These are phyloP conservation scores for Trichoderma brevicompactum DNA, from an alignment of 2,329 filamentous ascomycete genomes.

Conservation along the genomic window DNA sequence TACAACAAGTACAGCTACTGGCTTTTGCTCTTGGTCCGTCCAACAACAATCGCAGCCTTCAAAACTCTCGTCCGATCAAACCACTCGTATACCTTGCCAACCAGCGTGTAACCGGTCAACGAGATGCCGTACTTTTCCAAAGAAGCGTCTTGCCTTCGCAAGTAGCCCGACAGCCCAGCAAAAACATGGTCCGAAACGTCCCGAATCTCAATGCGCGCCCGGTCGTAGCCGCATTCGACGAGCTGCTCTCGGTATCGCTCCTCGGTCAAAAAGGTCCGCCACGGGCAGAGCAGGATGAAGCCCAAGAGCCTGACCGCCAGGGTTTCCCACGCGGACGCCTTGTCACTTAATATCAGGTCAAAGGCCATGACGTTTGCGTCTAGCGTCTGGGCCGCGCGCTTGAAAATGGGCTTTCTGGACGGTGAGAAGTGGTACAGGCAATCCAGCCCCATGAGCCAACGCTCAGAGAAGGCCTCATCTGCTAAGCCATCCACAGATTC, in stretches of 20 bases:
- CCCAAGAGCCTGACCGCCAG: conserved; percentile 50
- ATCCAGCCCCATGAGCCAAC: conserved; percentile 61
- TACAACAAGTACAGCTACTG: background rate
- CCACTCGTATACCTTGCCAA: conserved; percentile 47
- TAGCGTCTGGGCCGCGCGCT: conserved; percentile 46
- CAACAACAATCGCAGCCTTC: conserved; percentile 45
- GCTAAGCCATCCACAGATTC: conserved; percentile 31
- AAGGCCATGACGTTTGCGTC: conserved; percentile 59
- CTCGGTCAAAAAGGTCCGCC: conserved; percentile 53
- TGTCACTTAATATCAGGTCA: conserved; percentile 52
- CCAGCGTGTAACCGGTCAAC: conserved; percentile 44
- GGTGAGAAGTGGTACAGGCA: conserved; percentile 62
- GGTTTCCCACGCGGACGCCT: conserved; percentile 37
- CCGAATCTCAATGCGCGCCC: conserved; percentile 46
- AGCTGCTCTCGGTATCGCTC: conserved; percentile 52
- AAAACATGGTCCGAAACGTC: conserved; percentile 61
- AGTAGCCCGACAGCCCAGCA: conserved; percentile 50
- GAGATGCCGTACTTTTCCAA: conserved; percentile 44
- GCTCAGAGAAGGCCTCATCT: conserved; percentile 34
- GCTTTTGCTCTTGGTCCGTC: conserved; percentile 27
- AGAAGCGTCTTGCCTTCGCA: conserved; percentile 44
- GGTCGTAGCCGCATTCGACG: conserved; percentile 52
- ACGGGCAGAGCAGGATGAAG: conserved; percentile 53
- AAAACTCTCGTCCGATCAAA: conserved; percentile 42
- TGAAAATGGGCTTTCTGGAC: conserved; percentile 53